These are phyloP conservation scores for Fusarium armeniacum DNA, from an alignment of 2,329 filamentous ascomycete genomes.

Conservation along the genomic window DNA sequence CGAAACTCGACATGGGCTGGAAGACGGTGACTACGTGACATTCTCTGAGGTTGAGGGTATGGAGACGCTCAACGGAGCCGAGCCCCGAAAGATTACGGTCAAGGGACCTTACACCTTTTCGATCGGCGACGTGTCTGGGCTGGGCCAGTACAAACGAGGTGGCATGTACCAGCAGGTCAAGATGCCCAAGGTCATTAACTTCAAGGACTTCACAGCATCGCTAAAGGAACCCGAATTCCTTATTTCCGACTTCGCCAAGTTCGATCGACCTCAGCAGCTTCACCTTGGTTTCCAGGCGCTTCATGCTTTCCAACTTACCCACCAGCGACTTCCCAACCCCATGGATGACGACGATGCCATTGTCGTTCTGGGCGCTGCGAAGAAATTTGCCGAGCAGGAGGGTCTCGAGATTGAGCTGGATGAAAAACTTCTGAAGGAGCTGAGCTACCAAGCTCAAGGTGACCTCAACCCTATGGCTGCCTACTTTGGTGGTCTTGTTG, in stretches of 20 bases:
- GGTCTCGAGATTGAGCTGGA: constrained; percentile 80
- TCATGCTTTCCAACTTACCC: constrained; percentile 83
- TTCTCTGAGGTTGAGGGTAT: constrained; percentile 95
- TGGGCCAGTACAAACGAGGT: constrained; percentile 89
- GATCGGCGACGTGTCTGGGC: constrained; percentile 89
- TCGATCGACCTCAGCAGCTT: constrained; percentile 91
- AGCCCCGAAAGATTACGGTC: constrained; percentile 90
- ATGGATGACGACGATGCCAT: constrained; percentile 88
- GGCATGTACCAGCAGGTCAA: constrained; percentile 97
- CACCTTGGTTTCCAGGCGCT: constrained; percentile 94
- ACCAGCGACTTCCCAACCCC: constrained; percentile 82
- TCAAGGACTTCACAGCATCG: constrained; percentile 83
- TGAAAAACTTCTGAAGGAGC: constrained; percentile 91
- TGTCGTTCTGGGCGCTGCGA: constrained; percentile 81
- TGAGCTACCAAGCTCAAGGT: constrained; percentile 93
- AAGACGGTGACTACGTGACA: constrained; percentile 96
- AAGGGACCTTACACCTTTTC: constrained; percentile 98
- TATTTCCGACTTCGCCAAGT: constrained; percentile 97
- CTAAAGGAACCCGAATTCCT: constrained; percentile 90
- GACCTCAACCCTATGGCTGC: constrained; percentile 94
- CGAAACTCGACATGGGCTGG: constrained; percentile 92
- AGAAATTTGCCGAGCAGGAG: constrained; percentile 79
- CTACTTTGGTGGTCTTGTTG: constrained; percentile 92
- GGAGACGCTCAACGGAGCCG: constrained; percentile 85
- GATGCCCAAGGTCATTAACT: constrained; percentile 95